Percentiles rank a stretch among this genome's conserved stretches.
phyloP scores from a whole-genome alignment of 306 rosid genomes.

The Corylus avellana region DNA sequence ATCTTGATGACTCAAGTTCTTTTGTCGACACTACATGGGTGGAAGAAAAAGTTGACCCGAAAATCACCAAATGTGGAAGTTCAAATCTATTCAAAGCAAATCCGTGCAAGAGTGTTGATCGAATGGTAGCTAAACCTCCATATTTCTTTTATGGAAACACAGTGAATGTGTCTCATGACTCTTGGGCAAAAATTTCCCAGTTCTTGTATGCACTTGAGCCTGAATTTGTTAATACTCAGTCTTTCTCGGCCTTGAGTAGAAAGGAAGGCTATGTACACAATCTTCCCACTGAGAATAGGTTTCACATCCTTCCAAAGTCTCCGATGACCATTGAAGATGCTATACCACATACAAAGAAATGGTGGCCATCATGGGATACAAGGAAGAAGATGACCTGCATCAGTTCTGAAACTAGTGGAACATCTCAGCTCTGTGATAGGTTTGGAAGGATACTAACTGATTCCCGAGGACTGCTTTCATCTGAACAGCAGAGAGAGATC shows the following conservation, averaged over 20 bases:
- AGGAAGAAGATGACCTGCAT: conserved; percentile 69
- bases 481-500: conserved; percentile 64
- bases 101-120: conserved; percentile 43
- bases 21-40: conserved; percentile 43
- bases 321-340: conserved; percentile 75
- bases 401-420: conserved; percentile 58
- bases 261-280: conserved; percentile 89
- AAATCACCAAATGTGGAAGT: conserved; percentile 30
- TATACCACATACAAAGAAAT: conserved; percentile 63
- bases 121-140: conserved; percentile 58
- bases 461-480: conserved; percentile 48
- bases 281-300: conserved; percentile 78
- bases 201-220: conserved; percentile 74
- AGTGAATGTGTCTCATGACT: conserved; percentile 49
- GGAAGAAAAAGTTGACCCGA: conserved; percentile 56
- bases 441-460: conserved; percentile 49
- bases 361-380: conserved; percentile 96
- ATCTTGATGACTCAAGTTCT: conserved; percentile 40
- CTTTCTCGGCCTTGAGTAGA: conserved; percentile 74
- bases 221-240: conserved; percentile 63
- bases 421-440: conserved; percentile 62
- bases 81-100: conserved; percentile 38
- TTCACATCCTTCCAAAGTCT: conserved; percentile 55
- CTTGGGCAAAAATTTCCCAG: conserved; percentile 75
- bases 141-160: conserved; percentile 80